Percentiles rank a stretch among this genome's conserved stretches.
These are phyloP conservation scores for Myotisia sp. DNA, from an alignment of 2,329 filamentous ascomycete species.

Conservation along the genomic window DNA sequence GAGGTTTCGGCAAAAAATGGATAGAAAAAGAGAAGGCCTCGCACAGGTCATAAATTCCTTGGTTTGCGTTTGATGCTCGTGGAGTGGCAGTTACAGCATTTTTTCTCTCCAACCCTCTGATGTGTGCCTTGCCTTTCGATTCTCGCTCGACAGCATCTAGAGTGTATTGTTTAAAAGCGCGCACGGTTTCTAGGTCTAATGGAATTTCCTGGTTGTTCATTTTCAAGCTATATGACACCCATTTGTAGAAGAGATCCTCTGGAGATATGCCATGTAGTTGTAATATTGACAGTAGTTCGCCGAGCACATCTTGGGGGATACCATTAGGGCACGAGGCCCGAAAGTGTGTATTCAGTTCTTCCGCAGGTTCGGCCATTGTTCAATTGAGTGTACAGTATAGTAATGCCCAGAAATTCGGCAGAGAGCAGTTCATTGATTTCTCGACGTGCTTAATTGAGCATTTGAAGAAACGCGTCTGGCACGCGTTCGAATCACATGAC, in stretches of 20 bases:
- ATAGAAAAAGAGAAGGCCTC: neutral
- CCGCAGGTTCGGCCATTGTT: constrained; percentile 7
- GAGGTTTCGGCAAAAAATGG: neutral
- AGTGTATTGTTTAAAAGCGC: constrained; percentile 71
- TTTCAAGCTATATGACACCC: constrained; percentile 95
- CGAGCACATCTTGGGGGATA: constrained; percentile 62
- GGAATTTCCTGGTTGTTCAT: constrained; percentile 70
- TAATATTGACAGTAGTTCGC: constrained; percentile 74
- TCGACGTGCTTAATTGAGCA: no score
- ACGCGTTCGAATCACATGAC: no score
- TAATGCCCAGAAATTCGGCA: no score
- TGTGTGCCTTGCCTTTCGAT: constrained; percentile 50
- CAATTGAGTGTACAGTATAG: neutral
- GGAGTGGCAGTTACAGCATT: constrained; percentile 43
- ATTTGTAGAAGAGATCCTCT: constrained; percentile 93
- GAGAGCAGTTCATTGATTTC: no score
- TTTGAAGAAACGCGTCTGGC: no score
- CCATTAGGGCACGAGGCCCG: constrained; percentile 38
- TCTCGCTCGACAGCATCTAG: constrained; percentile 72
- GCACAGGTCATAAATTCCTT: constrained; percentile 75
- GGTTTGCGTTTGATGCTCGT: constrained; percentile 35
- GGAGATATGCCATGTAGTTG: constrained; percentile 64
- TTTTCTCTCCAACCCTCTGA: constrained; percentile 51
- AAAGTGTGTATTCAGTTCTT: constrained; percentile 47
- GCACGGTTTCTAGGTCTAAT: constrained; percentile 54